Percentiles rank a stretch among this genome's conserved stretches.
Evolutionary conservation across 768 basidiomycete species (phyloP).

Genomic region (Boletus reticulatus): DNA sequence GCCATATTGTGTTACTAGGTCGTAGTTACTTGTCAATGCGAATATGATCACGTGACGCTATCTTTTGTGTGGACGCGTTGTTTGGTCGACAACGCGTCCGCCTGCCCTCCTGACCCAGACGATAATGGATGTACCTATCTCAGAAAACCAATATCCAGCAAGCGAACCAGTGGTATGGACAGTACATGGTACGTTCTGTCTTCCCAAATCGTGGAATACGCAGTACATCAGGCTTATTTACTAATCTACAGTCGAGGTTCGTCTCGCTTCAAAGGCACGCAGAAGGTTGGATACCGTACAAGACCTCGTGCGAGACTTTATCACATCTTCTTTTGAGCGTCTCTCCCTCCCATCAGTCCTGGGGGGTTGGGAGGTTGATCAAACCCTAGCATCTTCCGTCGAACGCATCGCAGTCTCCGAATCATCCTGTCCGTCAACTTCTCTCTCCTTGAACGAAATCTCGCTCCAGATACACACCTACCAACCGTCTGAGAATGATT

Average conservation of each 20-base stretch:
- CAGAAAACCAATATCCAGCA: background rate
- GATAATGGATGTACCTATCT: constrained; percentile 15
- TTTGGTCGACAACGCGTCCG: constrained; percentile 34
- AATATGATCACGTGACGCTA: constrained; percentile 32
- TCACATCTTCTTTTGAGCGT: constrained; percentile 56
- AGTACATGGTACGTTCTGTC: constrained; percentile 54
- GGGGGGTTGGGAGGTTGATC: constrained; percentile 76
- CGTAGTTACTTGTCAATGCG: background rate
- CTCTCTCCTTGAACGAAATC: constrained; percentile 56
- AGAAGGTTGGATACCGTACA: constrained; percentile 76
- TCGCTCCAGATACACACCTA: constrained; percentile 85
- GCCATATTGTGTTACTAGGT: constrained; percentile 26
- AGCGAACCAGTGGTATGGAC: constrained; percentile 47
- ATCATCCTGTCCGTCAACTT: constrained; percentile 55
- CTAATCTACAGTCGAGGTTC: constrained; percentile 71
- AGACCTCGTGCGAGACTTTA: constrained; percentile 55
- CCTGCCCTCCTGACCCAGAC: constrained; percentile 3
- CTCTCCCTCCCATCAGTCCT: constrained; percentile 70
- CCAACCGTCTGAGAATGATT: constrained; percentile 66
- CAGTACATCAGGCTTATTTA: background rate
- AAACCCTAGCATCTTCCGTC: constrained; percentile 68
- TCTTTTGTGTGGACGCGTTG: constrained; percentile 48
- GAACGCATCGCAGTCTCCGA: constrained; percentile 76
- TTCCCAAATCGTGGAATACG: background rate
- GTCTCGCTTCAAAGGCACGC: constrained; percentile 64